phyloP scores from a whole-genome alignment of 352 stramenopile species.

The Phytophthora citricola region DNA sequence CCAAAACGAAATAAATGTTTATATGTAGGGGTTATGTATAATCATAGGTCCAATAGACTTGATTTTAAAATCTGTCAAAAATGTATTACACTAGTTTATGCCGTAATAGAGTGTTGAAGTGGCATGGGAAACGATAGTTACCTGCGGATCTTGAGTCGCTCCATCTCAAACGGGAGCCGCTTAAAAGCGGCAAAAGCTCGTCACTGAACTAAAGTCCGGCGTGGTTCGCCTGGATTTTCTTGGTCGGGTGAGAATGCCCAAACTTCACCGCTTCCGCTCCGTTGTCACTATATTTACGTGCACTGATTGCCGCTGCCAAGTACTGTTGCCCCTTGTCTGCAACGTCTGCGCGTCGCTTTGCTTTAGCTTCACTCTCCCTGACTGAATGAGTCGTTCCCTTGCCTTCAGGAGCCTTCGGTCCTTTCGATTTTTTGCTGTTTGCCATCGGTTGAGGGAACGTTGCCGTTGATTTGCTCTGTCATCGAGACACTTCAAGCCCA shows the following conservation, averaged over 20 bases:
- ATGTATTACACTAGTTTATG: neutral
- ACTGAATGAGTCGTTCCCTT: too few relatives aligned
- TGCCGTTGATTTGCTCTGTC: constrained; percentile 31
- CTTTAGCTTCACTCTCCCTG: constrained; percentile 1
- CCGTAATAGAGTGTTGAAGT: constrained; percentile 15
- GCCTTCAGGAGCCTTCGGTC: neutral
- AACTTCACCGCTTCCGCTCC: constrained; percentile 12
- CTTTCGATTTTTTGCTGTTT: constrained; percentile 47
- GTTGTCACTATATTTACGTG: neutral
- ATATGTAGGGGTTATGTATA: neutral
- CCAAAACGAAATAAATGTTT: constrained; percentile 2
- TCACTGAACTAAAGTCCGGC: constrained; percentile 20
- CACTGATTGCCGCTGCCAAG: neutral
- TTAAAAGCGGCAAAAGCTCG: constrained; percentile 10
- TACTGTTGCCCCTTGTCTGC: neutral
- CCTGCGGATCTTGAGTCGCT: neutral
- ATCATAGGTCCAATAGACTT: neutral
- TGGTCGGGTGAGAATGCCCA: constrained; percentile 20
- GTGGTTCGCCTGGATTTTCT: constrained; percentile 28
- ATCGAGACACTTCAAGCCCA: constrained; percentile 20
- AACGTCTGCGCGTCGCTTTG: neutral
- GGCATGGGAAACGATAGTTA: constrained; percentile 6
- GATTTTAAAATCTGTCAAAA: neutral
- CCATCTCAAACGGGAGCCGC: constrained; percentile 17
- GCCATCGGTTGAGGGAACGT: constrained; percentile 17